Percentiles rank a stretch among this genome's conserved stretches.
Conservation (phyloP, 2,329 filamentous ascomycete genomes). For the Hypoxylon sp. region DNA sequence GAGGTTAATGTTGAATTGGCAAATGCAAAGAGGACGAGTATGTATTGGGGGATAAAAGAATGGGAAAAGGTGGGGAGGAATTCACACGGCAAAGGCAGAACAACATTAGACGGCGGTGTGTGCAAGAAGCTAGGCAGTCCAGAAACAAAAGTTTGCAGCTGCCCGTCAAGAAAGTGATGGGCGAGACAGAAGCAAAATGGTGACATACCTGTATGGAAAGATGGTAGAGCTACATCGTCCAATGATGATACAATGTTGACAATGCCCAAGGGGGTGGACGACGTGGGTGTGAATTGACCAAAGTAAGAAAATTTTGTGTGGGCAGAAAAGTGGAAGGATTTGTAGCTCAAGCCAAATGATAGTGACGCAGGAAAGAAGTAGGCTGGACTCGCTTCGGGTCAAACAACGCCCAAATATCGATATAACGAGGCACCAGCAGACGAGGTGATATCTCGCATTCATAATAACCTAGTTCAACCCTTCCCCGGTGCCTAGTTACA, state of each 20-base stretch:
- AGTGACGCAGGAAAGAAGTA: too few species aligned
- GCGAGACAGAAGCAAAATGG: neutral
- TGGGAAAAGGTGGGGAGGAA: neutral
- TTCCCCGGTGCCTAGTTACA: neutral
- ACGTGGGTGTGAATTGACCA: neutral
- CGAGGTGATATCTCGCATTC: neutral
- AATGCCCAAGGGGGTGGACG: neutral
- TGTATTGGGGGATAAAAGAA: neutral
- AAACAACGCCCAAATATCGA: neutral
- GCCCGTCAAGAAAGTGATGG: neutral
- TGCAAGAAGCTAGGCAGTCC: neutral
- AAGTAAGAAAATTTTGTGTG: neutral
- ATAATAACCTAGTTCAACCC: neutral
- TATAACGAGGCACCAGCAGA: neutral
- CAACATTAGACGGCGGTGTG: neutral
- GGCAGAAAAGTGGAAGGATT: too few species aligned
- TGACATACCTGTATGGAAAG: neutral
- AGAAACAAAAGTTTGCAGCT: neutral
- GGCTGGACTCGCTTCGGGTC: neutral
- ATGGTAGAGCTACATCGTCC: neutral
- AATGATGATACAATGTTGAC: neutral
- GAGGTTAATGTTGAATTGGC: neutral
- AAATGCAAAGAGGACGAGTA: neutral
- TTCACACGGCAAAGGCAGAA: neutral
- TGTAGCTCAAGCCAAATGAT: too few species aligned